These are phyloP conservation scores for Taiozyma sp. DNA, from an alignment of 1,139 yeast species.

Conservation along the genomic window DNA sequence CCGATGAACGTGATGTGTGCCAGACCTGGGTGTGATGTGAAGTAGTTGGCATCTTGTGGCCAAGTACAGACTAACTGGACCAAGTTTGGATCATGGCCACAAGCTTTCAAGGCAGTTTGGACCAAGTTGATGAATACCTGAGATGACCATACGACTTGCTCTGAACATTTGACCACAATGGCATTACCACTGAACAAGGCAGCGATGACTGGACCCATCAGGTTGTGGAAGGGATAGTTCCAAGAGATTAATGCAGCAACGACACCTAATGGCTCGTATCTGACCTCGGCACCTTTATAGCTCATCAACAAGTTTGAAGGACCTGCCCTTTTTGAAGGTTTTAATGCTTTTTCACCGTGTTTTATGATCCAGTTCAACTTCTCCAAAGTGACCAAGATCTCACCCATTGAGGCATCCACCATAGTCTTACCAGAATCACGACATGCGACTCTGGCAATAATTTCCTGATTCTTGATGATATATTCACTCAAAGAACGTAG, in stretches of 20 bases:
- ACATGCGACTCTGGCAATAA: constrained; percentile 87
- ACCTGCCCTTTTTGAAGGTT: constrained; percentile 77
- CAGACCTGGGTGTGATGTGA: constrained; percentile 78
- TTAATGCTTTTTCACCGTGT: constrained; percentile 71
- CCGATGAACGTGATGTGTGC: constrained; percentile 93
- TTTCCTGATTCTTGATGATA: constrained; percentile 77
- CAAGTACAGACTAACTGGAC: constrained; percentile 79
- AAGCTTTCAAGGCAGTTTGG: constrained; percentile 62
- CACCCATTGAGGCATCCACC: constrained; percentile 96
- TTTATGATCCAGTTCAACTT: constrained; percentile 85
- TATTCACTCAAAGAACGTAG: constrained; percentile 67
- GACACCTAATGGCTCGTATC: constrained; percentile 89
- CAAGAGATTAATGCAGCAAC: constrained; percentile 91
- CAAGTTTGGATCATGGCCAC: constrained; percentile 73
- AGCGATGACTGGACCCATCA: constrained; percentile 89
- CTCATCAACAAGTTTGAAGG: constrained; percentile 80
- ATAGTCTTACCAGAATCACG: constrained; percentile 95
- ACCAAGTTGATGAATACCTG: constrained; percentile 69
- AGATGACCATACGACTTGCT: constrained; percentile 94
- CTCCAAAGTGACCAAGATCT: constrained; percentile 87
- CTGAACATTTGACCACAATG: constrained; percentile 88
- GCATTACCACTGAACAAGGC: constrained; percentile 89
- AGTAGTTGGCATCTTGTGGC: constrained; percentile 82
- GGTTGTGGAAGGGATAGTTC: constrained; percentile 94
- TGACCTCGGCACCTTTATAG: constrained; percentile 84